A percentile compares a stretch with the other conserved stretches of the same genome.
phyloP scores from a whole-genome alignment of 331 rosid species.

The Malus hybrid region DNA sequence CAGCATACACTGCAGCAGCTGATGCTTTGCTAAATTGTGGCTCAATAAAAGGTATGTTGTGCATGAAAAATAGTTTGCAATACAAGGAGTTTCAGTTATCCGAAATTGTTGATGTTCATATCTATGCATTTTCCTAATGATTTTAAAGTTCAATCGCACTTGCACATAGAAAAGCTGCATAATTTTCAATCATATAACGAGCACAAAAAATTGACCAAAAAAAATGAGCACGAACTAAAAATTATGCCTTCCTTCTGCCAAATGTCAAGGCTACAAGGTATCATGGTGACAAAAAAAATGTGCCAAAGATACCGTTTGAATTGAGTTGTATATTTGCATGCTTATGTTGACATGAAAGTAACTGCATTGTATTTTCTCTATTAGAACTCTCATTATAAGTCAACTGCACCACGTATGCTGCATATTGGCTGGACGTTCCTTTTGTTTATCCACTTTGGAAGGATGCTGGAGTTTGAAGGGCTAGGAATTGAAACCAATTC shows the following conservation, averaged over 20 bases:
- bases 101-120: not conserved
- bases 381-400: not conserved
- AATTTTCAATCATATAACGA: not conserved
- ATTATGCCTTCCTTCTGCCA: not conserved
- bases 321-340: not conserved
- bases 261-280: not conserved
- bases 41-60: constrained; percentile 50
- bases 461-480: not conserved
- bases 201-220: not conserved
- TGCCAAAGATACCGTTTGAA: not conserved
- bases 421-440: not conserved
- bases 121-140: not conserved
- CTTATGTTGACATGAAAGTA: not conserved
- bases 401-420: not conserved
- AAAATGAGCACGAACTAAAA: not conserved
- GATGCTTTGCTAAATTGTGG: constrained; percentile 72
- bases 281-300: not conserved
- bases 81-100: not conserved
- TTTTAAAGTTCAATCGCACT: not conserved
- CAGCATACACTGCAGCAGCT: constrained; percentile 68
- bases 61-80: not conserved
- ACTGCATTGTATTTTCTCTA: not conserved
- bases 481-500: not conserved
- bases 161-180: not conserved
- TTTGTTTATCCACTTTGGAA: not conserved